These are phyloP conservation scores for Torulaspora quercuum DNA, from an alignment of 805 yeast genomes.

Conservation along the genomic window DNA sequence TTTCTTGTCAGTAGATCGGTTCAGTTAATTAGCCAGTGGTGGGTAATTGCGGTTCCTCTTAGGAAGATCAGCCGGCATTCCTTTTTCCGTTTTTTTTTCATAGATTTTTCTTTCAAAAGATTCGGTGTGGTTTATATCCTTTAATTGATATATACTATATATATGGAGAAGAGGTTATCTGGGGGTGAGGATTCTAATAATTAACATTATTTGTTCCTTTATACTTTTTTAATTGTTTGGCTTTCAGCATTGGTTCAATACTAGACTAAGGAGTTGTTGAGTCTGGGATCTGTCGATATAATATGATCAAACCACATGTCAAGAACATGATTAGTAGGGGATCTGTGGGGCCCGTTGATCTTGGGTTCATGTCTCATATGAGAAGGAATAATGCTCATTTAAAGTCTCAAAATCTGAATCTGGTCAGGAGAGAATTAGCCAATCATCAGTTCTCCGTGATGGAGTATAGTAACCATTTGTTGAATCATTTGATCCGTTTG, in stretches of 20 bases:
- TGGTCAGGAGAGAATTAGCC: constrained; percentile 47
- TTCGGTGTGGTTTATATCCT: too few species aligned
- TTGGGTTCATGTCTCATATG: constrained; percentile 20
- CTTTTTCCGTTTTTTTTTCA: too few species aligned
- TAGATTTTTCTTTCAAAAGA: too few species aligned
- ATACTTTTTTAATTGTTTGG: not conserved
- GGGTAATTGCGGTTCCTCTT: too few species aligned
- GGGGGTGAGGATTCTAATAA: not conserved
- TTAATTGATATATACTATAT: constrained; percentile 2
- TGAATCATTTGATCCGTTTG: constrained; percentile 36
- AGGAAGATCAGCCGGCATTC: too few species aligned
- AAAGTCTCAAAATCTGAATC: constrained; percentile 26
- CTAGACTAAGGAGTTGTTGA: too few species aligned
- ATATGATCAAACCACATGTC: constrained; percentile 11
- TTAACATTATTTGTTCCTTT: not conserved
- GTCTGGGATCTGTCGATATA: too few species aligned
- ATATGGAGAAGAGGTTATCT: constrained; percentile 2
- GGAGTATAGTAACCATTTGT: constrained; percentile 46
- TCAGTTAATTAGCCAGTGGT: not conserved
- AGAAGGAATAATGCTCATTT: constrained; percentile 20
- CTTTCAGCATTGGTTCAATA: constrained; percentile 9
- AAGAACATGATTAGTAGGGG: constrained; percentile 9
- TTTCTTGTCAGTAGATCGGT: constrained; percentile 8
- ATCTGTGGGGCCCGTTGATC: constrained; percentile 11
- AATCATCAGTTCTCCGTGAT: constrained; percentile 43